Base-by-base conservation (phyloP, 352 stramenopile species). In the Phytopythium cucurbitacearum region DNA sequence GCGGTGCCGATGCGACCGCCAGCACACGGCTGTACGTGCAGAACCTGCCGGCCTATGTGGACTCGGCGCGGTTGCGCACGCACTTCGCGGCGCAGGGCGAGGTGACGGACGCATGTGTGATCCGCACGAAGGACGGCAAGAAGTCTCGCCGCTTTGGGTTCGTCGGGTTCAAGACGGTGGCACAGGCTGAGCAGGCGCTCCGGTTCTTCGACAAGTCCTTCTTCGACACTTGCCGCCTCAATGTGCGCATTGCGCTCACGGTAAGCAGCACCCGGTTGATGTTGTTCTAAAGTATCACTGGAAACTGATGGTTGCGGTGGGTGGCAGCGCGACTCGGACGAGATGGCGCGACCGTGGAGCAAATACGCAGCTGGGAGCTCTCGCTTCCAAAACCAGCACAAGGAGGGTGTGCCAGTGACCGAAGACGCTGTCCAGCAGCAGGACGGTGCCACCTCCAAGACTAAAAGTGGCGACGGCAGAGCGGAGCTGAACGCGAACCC, bases 361-460 rank as follows among this genome's bases (percentile, higher is more conserved):
- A 96, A 94, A 56, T 86, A 97, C 56, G 95, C 89, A 48, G 68
- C 68, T 12, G 85, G 89, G 15, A 96, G 86, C 67, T 94, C 81
- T 3, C 85, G 67, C 42, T 90, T 76, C 64, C 62, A 80, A 41
- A 60, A 71, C 46, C 51, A 71, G 56, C 60, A 80, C 34, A 44
- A 53, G 34, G 64, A 70, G 9, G 52, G 44, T 16, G 51, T 43
- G 2, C 51, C 55, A 9, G 57, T 65, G 37, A n/a, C 35, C 4
- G 13, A 56, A 11, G 16, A 35, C 33, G 16, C 21, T 3, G 41
- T 44, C n/a, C 56, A 58, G 36, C 28, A 52, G 3, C 40, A 0
- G 11, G 52, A 49, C 7, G 21, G 21, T 28, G 21, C 21, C 21
- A 28, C 21, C 36, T 13, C 12, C 39, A 46, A 66, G 11, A 32